phyloP scores from a whole-genome alignment of 2,329 filamentous ascomycete species.

The Clonostachys solani region DNA sequence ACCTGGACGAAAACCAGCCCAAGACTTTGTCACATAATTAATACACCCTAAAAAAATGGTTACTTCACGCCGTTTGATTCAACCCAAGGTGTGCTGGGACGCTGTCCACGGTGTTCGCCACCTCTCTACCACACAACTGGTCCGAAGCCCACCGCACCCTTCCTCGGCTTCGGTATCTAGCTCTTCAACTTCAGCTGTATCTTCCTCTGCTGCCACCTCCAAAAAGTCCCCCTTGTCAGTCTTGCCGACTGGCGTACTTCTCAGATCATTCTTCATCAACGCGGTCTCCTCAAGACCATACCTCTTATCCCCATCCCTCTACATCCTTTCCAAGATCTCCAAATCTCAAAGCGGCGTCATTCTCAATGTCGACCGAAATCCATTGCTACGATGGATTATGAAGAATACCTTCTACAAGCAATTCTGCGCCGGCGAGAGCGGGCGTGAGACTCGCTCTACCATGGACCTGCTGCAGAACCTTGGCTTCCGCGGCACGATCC shows the following conservation, averaged over 20 bases:
- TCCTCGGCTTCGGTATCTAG: no score
- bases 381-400: constrained; percentile 38
- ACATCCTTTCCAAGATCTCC: background rate
- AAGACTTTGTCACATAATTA: no score
- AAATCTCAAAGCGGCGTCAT: constrained; percentile 18
- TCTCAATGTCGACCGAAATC: constrained; percentile 43
- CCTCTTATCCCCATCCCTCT: background rate
- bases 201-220: no score
- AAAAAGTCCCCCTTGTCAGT: background rate
- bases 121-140: no score
- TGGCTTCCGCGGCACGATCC: constrained; percentile 51
- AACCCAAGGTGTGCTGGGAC: no score
- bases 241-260: background rate
- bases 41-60: no score
- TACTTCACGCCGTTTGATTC: no score
- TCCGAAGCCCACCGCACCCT: no score
- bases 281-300: background rate
- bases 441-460: constrained; percentile 36
- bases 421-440: constrained; percentile 50
- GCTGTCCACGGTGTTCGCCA: no score
- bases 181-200: no score
- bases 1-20: no score
- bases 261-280: background rate
- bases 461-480: constrained; percentile 36
- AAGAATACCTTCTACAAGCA: constrained; percentile 49